These are phyloP conservation scores for Keqinozyma sinolaborantium DNA, from an alignment of 1,139 yeast species.

Conservation along the genomic window DNA sequence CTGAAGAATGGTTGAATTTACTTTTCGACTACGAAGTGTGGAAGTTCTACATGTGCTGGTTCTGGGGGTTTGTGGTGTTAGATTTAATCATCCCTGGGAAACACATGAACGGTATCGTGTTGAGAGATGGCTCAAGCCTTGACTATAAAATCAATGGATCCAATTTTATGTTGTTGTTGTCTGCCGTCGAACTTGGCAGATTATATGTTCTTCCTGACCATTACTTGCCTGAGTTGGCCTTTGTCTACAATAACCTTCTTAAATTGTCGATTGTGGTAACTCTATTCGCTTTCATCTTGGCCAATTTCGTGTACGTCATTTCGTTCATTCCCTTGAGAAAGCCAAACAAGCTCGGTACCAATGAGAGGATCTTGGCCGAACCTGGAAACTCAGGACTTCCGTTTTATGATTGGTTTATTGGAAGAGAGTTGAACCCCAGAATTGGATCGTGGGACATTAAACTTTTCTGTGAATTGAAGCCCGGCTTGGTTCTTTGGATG, in stretches of 20 bases:
- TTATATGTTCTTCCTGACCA: slow-evolving; percentile 14
- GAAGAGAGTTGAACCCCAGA: slow-evolving; percentile 92
- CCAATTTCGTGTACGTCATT: slow-evolving; percentile 59
- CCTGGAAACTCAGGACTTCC: slow-evolving; percentile 83
- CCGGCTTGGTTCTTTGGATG: slow-evolving; percentile 88
- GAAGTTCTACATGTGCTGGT: slow-evolving; percentile 74
- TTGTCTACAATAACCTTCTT: slow-evolving; percentile 64
- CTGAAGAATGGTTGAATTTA: slow-evolving; percentile 21
- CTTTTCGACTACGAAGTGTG: slow-evolving; percentile 47
- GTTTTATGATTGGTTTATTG: slow-evolving; percentile 93
- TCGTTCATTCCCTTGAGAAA: slow-evolving; percentile 60
- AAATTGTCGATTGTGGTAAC: slow-evolving; percentile 63
- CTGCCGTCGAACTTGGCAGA: slow-evolving; percentile 48
- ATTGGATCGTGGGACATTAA: slow-evolving; percentile 84
- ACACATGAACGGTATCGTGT: slow-evolving; percentile 56
- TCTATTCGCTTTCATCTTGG: slow-evolving; percentile 59
- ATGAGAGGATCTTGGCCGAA: slow-evolving; percentile 70
- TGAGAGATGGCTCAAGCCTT: slow-evolving; percentile 74
- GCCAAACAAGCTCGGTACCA: slow-evolving; percentile 51
- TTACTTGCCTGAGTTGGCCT: slow-evolving; percentile 72
- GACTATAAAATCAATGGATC: slow-evolving; percentile 81
- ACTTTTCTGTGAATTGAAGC: slow-evolving; percentile 89
- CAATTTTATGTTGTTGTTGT: slow-evolving; percentile 47
- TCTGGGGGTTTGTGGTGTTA: slow-evolving; percentile 55
- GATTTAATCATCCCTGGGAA: slow-evolving; percentile 78